phyloP scores from a whole-genome alignment of 2,329 filamentous ascomycete species.

The Fusarium odoratissimum region DNA sequence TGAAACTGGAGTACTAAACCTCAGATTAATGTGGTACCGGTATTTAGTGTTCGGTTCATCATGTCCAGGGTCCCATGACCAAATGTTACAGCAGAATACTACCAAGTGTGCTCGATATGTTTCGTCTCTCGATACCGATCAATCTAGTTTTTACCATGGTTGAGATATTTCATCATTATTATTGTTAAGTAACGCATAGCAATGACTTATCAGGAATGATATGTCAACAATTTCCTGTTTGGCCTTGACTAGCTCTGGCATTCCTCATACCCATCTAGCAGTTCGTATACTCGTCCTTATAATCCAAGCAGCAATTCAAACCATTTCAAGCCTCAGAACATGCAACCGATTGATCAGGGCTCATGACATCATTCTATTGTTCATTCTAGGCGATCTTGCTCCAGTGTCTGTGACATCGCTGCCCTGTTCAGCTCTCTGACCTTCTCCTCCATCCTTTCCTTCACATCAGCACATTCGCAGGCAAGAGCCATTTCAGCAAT shows the following conservation, averaged over 20 bases:
- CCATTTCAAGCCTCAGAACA: rapidly evolving
- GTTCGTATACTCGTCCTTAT: background rate
- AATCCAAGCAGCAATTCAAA: background rate
- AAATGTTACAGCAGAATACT: background rate
- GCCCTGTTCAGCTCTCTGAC: background rate
- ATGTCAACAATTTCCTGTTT: background rate
- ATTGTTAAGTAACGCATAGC: background rate
- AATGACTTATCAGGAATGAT: background rate
- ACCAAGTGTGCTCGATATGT: background rate
- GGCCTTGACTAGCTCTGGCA: background rate
- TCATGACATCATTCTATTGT: rapidly evolving
- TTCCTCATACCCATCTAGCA: background rate
- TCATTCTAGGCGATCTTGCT: background rate
- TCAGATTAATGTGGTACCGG: background rate
- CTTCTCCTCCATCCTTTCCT: background rate
- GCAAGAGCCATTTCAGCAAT: background rate
- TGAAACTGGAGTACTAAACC: background rate
- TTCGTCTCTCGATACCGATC: background rate
- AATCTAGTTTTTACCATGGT: background rate
- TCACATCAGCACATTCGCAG: background rate
- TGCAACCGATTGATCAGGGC: rapidly evolving
- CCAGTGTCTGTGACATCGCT: background rate
- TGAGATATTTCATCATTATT: too few species aligned
- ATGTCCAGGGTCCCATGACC: too few species aligned
- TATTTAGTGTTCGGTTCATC: too few species aligned